Percentiles rank a stretch among this genome's conserved stretches.
Conservation (phyloP, 2,329 filamentous ascomycete genomes). For the Fusarium incarnatum region DNA sequence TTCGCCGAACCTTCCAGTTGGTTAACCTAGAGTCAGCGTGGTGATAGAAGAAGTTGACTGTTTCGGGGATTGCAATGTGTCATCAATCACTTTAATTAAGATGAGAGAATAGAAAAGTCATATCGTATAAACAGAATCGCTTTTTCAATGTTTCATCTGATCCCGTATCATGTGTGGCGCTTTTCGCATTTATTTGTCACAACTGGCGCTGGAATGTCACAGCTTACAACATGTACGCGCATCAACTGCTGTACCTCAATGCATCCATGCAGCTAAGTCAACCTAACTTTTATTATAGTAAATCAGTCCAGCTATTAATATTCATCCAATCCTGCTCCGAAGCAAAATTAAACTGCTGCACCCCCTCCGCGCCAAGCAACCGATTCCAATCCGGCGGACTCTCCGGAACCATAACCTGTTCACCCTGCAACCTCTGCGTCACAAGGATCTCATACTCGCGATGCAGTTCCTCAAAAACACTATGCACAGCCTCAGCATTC, state of each 20-base stretch:
- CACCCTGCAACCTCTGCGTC: conserved; percentile 40
- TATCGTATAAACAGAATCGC: no score
- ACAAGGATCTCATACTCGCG: conserved; percentile 42
- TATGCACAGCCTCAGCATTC: conserved; percentile 44
- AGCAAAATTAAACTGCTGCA: conserved; percentile 32
- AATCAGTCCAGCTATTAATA: conserved; percentile 42
- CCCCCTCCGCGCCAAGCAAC: conserved; percentile 34
- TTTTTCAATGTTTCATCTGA: no score
- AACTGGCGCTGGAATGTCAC: no score
- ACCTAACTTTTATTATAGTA: conserved; percentile 7
- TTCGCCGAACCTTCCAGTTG: background rate
- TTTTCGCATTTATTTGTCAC: no score
- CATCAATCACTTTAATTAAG: no score
- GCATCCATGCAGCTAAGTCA: no score
- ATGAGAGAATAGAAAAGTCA: no score
- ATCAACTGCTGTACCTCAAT: no score
- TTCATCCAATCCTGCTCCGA: conserved; percentile 45
- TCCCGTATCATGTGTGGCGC: no score
- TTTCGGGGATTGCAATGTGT: no score
- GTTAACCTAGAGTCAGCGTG: background rate
- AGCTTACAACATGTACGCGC: no score
- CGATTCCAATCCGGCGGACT: conserved; percentile 44
- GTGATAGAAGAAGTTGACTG: rapidly evolving
- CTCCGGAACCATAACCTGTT: conserved; percentile 42
- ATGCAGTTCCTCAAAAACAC: conserved; percentile 44